phyloP scores from a whole-genome alignment of 768 basidiomycete genomes.

The Hericium erinaceus region DNA sequence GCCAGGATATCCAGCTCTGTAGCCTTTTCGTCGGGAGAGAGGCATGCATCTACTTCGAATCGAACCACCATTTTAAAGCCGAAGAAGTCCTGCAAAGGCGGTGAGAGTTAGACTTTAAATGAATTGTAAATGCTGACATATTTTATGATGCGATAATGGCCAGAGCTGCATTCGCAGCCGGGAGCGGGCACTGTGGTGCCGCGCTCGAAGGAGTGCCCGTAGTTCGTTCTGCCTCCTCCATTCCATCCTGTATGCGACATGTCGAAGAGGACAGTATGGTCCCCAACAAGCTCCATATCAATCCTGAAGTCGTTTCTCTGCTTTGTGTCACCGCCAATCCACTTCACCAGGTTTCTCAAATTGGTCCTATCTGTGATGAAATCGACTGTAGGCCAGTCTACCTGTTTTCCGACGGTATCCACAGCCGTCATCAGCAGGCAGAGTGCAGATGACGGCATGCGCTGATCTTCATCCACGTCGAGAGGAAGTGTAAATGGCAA shows the following conservation, averaged over 20 bases:
- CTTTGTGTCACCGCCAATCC: conserved; percentile 30
- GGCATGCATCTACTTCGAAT: conserved; percentile 39
- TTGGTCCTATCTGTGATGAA: conserved; percentile 57
- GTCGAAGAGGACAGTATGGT: conserved; percentile 49
- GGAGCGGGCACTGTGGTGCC: conserved; percentile 39
- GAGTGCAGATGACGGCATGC: conserved; percentile 28
- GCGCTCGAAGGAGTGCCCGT: conserved; percentile 54
- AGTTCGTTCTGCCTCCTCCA: conserved; percentile 26
- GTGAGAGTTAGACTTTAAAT: no score
- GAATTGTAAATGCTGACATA: conserved; percentile 32
- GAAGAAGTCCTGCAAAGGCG: conserved; percentile 38
- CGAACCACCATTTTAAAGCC: conserved; percentile 49
- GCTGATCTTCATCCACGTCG: conserved; percentile 52
- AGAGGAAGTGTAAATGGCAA: conserved; percentile 45
- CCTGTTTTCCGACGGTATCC: conserved; percentile 27
- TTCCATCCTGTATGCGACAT: conserved; percentile 19
- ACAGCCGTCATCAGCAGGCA: conserved; percentile 54
- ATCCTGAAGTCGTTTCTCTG: conserved; percentile 54
- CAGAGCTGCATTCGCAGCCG: conserved; percentile 41
- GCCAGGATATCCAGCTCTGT: not conserved
- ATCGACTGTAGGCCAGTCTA: conserved; percentile 33
- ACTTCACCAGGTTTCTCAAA: conserved; percentile 54
- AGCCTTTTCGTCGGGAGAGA: not conserved
- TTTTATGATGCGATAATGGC: conserved; percentile 53
- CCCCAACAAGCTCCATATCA: conserved; percentile 54